Evolutionary conservation across 2,329 filamentous ascomycete genomes (phyloP).

Genomic region (Aspergillus melleus): DNA sequence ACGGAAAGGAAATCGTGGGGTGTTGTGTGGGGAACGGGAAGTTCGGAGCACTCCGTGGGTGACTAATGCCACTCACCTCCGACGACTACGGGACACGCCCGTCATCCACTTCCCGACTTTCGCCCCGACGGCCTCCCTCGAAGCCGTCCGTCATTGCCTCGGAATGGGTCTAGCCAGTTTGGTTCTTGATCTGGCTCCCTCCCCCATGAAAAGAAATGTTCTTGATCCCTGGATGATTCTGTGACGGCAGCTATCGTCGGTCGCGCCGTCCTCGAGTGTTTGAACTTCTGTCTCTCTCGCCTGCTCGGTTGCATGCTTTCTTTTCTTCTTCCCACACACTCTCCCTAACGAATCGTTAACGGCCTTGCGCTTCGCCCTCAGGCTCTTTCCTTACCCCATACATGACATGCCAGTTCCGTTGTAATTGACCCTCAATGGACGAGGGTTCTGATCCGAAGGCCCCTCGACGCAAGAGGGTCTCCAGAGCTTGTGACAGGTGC

Average conservation of each 20-base stretch:
- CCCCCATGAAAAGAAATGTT: background rate
- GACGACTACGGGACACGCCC: too few species aligned
- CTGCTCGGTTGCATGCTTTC: too few species aligned
- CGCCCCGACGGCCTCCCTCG: slow-evolving; percentile 14
- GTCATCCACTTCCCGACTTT: slow-evolving; percentile 20
- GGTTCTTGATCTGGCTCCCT: background rate
- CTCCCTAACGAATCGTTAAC: background rate
- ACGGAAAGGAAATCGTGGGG: too few species aligned
- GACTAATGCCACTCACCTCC: background rate
- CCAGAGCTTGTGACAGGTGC: slow-evolving; percentile 48
- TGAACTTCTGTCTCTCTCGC: too few species aligned
- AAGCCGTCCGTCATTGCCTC: slow-evolving; percentile 16
- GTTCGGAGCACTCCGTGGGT: background rate
- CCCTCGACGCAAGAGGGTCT: slow-evolving; percentile 47
- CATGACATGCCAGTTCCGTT: slow-evolving; percentile 27
- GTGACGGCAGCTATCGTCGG: background rate
- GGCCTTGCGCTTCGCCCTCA: background rate
- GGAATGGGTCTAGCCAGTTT: slow-evolving; percentile 19
- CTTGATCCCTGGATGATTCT: background rate
- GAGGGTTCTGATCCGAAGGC: slow-evolving; percentile 39
- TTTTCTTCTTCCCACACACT: too few species aligned
- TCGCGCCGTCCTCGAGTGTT: too few species aligned
- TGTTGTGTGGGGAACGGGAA: background rate
- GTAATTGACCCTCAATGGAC: slow-evolving; percentile 35
- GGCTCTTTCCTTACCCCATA: slow-evolving; percentile 9